Percentiles rank a stretch among this genome's conserved stretches.
Evolutionary conservation across 202 grass and related monocot species (phyloP).

Genomic region (Hordeum pubiflorum): DNA sequence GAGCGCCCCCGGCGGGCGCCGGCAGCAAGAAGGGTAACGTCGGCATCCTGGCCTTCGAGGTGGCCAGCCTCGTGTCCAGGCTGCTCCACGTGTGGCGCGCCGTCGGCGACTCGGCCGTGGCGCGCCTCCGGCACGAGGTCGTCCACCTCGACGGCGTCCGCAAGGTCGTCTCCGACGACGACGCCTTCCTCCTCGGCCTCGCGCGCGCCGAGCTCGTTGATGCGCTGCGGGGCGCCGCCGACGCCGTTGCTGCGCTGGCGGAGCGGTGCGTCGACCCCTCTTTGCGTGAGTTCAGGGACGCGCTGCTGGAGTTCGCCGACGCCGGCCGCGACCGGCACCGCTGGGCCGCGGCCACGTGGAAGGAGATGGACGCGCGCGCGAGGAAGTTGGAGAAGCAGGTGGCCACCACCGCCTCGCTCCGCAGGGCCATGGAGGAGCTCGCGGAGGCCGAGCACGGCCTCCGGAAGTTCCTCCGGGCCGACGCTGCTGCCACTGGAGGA

Average conservation of each 20-base stretch:
- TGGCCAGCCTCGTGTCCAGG: conserved; percentile 65
- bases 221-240: conserved; percentile 40
- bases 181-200: conserved; percentile 53
- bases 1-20: background rate
- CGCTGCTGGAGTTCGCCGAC: conserved; percentile 52
- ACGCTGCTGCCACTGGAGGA: background rate
- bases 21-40: conserved; percentile 20
- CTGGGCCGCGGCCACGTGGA: conserved; percentile 50
- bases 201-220: conserved; percentile 70
- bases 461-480: conserved; percentile 44
- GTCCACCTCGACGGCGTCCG: conserved; percentile 50
- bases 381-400: conserved; percentile 64
- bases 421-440: conserved; percentile 69
- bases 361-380: conserved; percentile 64
- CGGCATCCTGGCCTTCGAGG: conserved; percentile 86
- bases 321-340: conserved; percentile 46
- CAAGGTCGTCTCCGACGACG: conserved; percentile 75
- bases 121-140: conserved; percentile 50
- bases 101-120: conserved; percentile 48
- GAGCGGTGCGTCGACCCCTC: conserved; percentile 46
- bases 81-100: conserved; percentile 69
- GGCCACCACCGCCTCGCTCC: conserved; percentile 36
- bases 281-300: conserved; percentile 36
- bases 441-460: conserved; percentile 56
- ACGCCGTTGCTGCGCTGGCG: conserved; percentile 39